Conservation (phyloP, 352 stramenopile genomes). For the Phytophthora cajani region DNA sequence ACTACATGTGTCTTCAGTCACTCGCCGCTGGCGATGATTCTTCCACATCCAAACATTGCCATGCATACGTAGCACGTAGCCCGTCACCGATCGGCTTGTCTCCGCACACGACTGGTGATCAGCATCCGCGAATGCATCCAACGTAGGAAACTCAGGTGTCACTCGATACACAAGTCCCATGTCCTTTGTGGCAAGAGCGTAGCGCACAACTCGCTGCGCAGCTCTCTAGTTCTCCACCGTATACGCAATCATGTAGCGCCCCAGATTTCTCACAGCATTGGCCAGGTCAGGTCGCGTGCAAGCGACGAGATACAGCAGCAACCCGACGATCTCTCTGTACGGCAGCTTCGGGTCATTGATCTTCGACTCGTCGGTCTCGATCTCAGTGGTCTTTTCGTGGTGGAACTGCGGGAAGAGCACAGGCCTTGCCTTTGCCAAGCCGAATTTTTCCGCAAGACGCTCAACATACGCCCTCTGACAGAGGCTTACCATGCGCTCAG, state of each 20-base stretch:
- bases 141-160: not conserved
- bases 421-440: not conserved
- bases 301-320: conserved; percentile 1
- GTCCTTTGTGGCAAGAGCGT: not conserved
- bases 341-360: conserved; percentile 7
- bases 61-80: not conserved
- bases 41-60: conserved; percentile 14
- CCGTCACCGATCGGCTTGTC: conserved; percentile 5
- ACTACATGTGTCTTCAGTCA: conserved; percentile 6
- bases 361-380: not conserved
- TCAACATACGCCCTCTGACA: conserved; percentile 9
- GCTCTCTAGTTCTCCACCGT: conserved; percentile 5
- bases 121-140: conserved; percentile 4
- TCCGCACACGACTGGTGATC: conserved; percentile 8
- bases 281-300: conserved; percentile 3
- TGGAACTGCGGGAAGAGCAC: not conserved
- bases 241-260: conserved; percentile 2
- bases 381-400: not conserved
- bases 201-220: conserved; percentile 8
- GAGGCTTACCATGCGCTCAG: not conserved
- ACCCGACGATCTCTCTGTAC: conserved; percentile 6
- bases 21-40: not conserved
- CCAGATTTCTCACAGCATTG: conserved; percentile 5
- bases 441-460: not conserved
- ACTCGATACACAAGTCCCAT: conserved; percentile 3